phyloP scores from a whole-genome alignment of 2,329 filamentous ascomycete species.

The Xylaria sp. region DNA sequence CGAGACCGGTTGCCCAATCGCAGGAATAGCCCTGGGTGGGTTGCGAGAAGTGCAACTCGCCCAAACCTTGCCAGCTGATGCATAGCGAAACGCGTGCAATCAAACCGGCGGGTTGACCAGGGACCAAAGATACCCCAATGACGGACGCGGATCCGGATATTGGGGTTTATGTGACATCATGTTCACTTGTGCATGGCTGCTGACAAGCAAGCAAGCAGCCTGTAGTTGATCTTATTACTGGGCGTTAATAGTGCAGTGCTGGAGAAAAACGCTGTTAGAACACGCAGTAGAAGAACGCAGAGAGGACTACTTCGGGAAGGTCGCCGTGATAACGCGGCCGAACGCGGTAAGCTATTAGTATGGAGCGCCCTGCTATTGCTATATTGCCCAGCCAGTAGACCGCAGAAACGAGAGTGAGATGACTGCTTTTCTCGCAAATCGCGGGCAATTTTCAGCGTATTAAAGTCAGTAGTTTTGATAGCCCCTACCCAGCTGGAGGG shows the following conservation, averaged over 20 bases:
- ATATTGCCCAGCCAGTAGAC: neutral
- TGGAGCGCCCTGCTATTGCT: neutral
- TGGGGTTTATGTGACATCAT: slow-evolving; percentile 18
- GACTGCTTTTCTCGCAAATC: neutral
- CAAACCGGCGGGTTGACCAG: neutral
- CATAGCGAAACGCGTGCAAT: slow-evolving; percentile 15
- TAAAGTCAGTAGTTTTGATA: neutral
- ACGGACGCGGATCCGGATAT: slow-evolving; percentile 17
- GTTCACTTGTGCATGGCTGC: neutral
- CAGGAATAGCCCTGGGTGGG: too few relatives aligned
- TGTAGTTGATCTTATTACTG: neutral
- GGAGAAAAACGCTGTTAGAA: neutral
- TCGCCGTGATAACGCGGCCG: neutral
- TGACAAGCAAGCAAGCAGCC: neutral
- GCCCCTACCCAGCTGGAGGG: neutral
- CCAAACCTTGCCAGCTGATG: slow-evolving; percentile 10
- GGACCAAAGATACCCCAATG: neutral
- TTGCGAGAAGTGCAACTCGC: too few relatives aligned
- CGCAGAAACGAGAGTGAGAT: neutral
- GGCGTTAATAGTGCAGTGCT: neutral
- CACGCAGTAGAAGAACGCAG: neutral
- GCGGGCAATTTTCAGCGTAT: too few relatives aligned
- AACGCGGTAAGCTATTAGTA: neutral
- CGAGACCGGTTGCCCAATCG: neutral
- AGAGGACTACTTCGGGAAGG: neutral